Evolutionary conservation across 352 stramenopile genomes (phyloP).

Genomic region (Phytophthora tentaculata): DNA sequence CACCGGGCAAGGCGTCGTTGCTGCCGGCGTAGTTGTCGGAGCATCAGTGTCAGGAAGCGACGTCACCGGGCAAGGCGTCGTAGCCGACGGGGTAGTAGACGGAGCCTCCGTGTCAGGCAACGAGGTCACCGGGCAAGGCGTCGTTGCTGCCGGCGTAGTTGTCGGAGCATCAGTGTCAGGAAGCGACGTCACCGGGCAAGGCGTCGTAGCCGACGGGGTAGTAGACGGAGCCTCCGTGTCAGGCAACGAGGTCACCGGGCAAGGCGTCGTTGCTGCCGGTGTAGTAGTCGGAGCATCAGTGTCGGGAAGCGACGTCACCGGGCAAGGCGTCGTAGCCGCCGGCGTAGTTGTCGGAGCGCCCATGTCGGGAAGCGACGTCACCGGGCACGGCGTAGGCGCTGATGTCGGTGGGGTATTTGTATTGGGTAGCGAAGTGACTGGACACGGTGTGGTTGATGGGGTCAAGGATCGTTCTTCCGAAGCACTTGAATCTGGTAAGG

Average conservation of each 20-base stretch:
- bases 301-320: conserved; percentile 14
- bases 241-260: conserved; percentile 15
- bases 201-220: conserved; percentile 5
- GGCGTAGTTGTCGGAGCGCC: neutral
- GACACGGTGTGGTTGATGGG: conserved; percentile 9
- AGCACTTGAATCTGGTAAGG: neutral
- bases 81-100: neutral
- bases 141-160: neutral
- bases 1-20: conserved; percentile 1
- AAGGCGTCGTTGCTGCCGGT: too few relatives aligned
- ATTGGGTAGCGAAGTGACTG: conserved; percentile 16
- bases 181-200: conserved; percentile 20
- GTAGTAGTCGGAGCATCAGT: neutral
- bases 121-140: conserved; percentile 4
- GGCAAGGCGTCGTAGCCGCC: conserved; percentile 7
- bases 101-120: neutral
- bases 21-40: neutral
- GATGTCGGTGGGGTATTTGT: too few relatives aligned
- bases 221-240: conserved; percentile 1
- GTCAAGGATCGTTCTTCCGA: neutral
- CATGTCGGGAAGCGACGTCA: conserved; percentile 19
- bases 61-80: neutral
- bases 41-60: neutral
- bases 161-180: neutral
- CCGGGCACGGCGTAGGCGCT: conserved; percentile 8